Conservation (phyloP, 768 basidiomycete genomes). For the Leccinum sublutescens region DNA sequence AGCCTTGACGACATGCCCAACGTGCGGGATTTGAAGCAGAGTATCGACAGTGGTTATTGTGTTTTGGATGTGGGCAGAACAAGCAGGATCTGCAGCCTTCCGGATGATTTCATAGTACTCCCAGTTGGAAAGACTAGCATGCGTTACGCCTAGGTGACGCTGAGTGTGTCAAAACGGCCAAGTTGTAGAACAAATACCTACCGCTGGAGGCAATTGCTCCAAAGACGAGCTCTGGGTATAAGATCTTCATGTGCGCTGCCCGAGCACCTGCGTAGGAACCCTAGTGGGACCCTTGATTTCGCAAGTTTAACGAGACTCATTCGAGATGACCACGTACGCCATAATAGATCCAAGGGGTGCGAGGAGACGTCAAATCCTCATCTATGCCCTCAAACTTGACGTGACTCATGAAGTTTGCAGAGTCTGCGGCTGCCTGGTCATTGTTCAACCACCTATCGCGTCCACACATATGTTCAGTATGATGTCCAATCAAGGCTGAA, state of each 20-base stretch:
- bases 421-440: constrained; percentile 85
- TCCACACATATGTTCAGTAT: constrained; percentile 7
- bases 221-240: constrained; percentile 86
- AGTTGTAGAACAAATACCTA: constrained; percentile 27
- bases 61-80: constrained; percentile 56
- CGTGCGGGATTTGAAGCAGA: constrained; percentile 47
- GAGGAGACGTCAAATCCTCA: constrained; percentile 68
- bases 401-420: constrained; percentile 85
- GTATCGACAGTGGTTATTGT: constrained; percentile 60
- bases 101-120: constrained; percentile 87
- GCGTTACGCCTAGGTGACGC: constrained; percentile 65
- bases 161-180: not conserved
- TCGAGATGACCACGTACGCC: constrained; percentile 53
- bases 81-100: constrained; percentile 60
- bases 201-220: constrained; percentile 90
- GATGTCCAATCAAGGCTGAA: not conserved
- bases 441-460: constrained; percentile 78
- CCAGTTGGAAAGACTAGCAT: constrained; percentile 79
- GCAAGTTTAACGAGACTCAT: not conserved
- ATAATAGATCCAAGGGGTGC: constrained; percentile 89
- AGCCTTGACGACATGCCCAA: constrained; percentile 57
- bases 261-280: constrained; percentile 93
- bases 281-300: constrained; percentile 33
- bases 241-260: constrained; percentile 84
- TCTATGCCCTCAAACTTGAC: constrained; percentile 71